A percentile compares a stretch with the other conserved stretches of the same genome.
These are phyloP conservation scores for Leishmania aethiopica DNA, from an alignment of 208 protist species.

Conservation along the genomic window DNA sequence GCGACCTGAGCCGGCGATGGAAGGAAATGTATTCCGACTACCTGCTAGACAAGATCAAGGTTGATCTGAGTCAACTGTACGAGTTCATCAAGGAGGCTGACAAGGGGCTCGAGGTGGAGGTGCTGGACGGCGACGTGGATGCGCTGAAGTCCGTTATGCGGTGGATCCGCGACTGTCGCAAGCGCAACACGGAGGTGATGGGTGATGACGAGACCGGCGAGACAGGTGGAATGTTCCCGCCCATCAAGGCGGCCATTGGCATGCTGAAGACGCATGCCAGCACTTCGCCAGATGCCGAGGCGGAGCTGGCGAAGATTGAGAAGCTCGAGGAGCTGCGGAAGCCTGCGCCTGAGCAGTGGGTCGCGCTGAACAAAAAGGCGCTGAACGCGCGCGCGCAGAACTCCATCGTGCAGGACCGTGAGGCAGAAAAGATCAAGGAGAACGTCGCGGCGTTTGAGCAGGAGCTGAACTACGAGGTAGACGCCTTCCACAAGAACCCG, in stretches of 20 bases:
- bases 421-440: slow-evolving; percentile 94
- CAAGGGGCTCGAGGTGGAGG: slow-evolving; percentile 92
- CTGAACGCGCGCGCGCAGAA: slow-evolving; percentile 93
- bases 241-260: slow-evolving; percentile 90
- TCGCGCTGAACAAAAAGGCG: slow-evolving; percentile 92
- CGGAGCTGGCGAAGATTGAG: slow-evolving; percentile 88
- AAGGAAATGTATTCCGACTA: slow-evolving; percentile 95
- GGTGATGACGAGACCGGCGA: slow-evolving; percentile 84
- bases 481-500: slow-evolving; percentile 77
- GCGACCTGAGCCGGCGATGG: slow-evolving; percentile 94
- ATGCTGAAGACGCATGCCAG: slow-evolving; percentile 92
- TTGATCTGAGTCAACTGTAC: slow-evolving; percentile 83
- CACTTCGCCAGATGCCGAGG: slow-evolving; percentile 72
- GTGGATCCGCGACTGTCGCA: slow-evolving; percentile 92
- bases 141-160: slow-evolving; percentile 93
- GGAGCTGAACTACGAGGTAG: slow-evolving; percentile 72
- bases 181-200: slow-evolving; percentile 86
- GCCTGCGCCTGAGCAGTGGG: slow-evolving; percentile 91
- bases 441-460: slow-evolving; percentile 79
- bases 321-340: slow-evolving; percentile 93
- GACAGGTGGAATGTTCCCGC: slow-evolving; percentile 90
- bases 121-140: slow-evolving; percentile 89
- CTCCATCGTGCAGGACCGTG: slow-evolving; percentile 91
- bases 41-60: slow-evolving; percentile 91
- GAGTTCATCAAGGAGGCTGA: slow-evolving; percentile 94